Evolutionary conservation across 2,329 filamentous ascomycete species (phyloP).

Genomic region (Zymoseptoria ardabiliae): DNA sequence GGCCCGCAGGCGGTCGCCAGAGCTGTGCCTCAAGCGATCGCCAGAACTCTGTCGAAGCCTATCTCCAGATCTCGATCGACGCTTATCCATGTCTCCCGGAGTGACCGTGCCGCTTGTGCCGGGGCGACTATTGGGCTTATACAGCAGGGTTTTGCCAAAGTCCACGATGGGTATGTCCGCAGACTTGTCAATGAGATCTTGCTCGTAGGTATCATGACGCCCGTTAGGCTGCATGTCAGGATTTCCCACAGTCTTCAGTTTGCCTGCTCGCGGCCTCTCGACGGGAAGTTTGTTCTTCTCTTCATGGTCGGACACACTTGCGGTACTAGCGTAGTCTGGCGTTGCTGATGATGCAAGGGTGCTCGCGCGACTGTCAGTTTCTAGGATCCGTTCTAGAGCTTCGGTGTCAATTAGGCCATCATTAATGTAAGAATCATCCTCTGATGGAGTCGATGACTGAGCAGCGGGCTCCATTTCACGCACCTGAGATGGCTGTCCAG

Average conservation of each 20-base stretch:
- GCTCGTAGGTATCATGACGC: conserved; percentile 27
- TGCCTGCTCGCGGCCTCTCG: conserved; percentile 67
- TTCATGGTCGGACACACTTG: conserved; percentile 35
- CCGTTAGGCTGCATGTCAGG: conserved; percentile 35
- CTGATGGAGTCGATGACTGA: conserved; percentile 17
- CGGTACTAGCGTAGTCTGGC: conserved; percentile 71
- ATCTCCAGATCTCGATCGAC: conserved; percentile 23
- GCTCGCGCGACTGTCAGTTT: conserved; percentile 21
- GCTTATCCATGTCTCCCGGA: conserved; percentile 23
- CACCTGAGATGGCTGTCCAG: conserved; percentile 15
- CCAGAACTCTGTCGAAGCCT: conserved; percentile 19
- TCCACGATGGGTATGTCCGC: conserved; percentile 66
- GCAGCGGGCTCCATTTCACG: conserved; percentile 10
- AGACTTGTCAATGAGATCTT: conserved; percentile 30
- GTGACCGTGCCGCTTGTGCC: conserved; percentile 48
- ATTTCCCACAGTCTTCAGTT: conserved; percentile 68
- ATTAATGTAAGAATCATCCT: conserved; percentile 15
- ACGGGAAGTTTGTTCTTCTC: conserved; percentile 40
- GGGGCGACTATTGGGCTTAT: conserved; percentile 49
- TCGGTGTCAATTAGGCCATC: conserved; percentile 38
- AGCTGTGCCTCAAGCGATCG: conserved; percentile 10
- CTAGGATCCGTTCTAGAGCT: conserved; percentile 33
- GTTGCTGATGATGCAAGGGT: conserved; percentile 42
- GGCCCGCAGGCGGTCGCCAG: not conserved
- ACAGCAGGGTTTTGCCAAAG: conserved; percentile 77